Evolutionary conservation across 768 basidiomycete genomes (phyloP).

Genomic region (Agrocybe chaxingu): DNA sequence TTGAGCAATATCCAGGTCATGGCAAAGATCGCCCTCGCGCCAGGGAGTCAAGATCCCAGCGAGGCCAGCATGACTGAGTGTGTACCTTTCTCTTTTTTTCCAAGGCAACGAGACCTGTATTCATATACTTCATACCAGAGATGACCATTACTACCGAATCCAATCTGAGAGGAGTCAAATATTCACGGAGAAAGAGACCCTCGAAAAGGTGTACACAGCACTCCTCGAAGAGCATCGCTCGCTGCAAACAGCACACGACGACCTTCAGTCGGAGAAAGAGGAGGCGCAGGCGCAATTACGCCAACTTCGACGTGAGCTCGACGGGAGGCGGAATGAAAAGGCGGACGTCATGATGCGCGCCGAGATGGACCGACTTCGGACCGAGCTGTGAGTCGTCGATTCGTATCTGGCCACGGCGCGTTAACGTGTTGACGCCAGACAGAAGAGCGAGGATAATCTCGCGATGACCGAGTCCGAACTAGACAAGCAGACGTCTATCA

Average conservation of each 20-base stretch:
- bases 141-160: constrained; percentile 85
- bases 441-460: constrained; percentile 92
- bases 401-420: constrained; percentile 1
- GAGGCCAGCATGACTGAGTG: constrained; percentile 79
- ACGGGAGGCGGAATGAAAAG: constrained; percentile 62
- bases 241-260: constrained; percentile 76
- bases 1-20: constrained; percentile 52
- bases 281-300: constrained; percentile 65
- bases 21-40: constrained; percentile 59
- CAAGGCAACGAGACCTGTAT: neutral
- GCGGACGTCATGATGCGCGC: constrained; percentile 73
- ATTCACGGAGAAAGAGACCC: constrained; percentile 79
- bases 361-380: constrained; percentile 78
- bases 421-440: constrained; percentile 46
- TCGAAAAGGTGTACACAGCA: constrained; percentile 77
- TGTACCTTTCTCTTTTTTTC: constrained; percentile 24
- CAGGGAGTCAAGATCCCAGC: constrained; percentile 43
- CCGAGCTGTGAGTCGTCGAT: constrained; percentile 70
- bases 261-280: constrained; percentile 73
- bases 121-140: constrained; percentile 40
- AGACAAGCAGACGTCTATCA: constrained; percentile 68
- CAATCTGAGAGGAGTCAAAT: constrained; percentile 79
- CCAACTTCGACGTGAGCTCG: constrained; percentile 56
- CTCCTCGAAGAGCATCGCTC: constrained; percentile 73
- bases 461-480: constrained; percentile 78